Percentiles rank a stretch among this genome's conserved stretches.
Evolutionary conservation across 2,329 filamentous ascomycete species (phyloP).

Genomic region (Diaporthe ilicicola): DNA sequence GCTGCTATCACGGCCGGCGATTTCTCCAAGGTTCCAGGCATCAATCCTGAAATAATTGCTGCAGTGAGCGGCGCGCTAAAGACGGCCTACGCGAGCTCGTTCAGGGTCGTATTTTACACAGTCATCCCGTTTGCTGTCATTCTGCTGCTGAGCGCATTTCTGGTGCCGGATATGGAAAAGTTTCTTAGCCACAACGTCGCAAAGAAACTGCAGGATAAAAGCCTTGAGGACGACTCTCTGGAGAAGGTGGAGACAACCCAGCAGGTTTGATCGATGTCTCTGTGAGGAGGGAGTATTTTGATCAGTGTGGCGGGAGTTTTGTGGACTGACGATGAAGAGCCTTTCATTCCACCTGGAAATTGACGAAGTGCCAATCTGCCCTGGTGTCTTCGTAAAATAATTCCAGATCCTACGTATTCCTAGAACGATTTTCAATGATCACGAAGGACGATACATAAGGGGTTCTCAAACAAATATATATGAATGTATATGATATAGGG

Average conservation of each 20-base stretch:
- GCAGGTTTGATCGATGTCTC: not conserved
- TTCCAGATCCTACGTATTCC: not conserved
- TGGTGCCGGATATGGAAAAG: slow-evolving; percentile 52
- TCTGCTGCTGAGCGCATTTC: slow-evolving; percentile 46
- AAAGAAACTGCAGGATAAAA: slow-evolving; percentile 48
- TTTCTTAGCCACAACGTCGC: slow-evolving; percentile 53
- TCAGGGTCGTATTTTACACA: slow-evolving; percentile 52
- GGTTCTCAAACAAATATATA: no score
- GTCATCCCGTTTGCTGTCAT: slow-evolving; percentile 51
- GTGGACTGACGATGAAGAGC: not conserved
- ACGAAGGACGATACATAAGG: not conserved
- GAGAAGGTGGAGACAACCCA: not conserved
- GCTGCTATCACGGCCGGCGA: slow-evolving; percentile 44
- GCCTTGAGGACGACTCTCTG: not conserved
- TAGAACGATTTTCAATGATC: not conserved
- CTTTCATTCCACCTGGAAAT: not conserved
- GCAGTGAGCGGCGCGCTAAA: slow-evolving; percentile 47
- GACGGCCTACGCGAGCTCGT: slow-evolving; percentile 52
- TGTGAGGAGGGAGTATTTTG: no score
- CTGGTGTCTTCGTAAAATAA: not conserved
- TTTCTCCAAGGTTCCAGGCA: slow-evolving; percentile 44
- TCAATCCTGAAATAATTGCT: slow-evolving; percentile 44
- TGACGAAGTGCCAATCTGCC: not conserved
- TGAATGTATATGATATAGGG: no score
- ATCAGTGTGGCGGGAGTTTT: no score